Base-by-base conservation (phyloP, 257 asterid species). In the Jaltomata sinuosa region DNA sequence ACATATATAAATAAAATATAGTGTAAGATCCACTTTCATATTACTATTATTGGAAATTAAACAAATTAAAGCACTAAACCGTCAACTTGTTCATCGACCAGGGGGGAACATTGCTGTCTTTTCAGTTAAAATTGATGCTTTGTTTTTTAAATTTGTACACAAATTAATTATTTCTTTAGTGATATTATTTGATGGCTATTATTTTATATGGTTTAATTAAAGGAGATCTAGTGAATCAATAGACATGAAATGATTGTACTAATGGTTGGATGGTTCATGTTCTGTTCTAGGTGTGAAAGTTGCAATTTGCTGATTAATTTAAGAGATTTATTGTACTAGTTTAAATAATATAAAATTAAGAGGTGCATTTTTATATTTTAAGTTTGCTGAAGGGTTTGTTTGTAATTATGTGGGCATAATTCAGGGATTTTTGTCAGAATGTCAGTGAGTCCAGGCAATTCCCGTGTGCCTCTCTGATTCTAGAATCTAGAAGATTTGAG, bases 381-480 rank as follows among this genome's bases (percentile, higher is more conserved):
- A 8, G 0, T 27, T 47, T 76, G 42, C 15, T 47, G 29, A 80
- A 32, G 69, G 54, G 49, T 71, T 42, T 85, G n/a, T 8, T 55
- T 69, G 55, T 47, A 76, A 76, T 57, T 69, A 40, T 27, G 18
- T 40, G 67, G 53, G 78, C 45, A 79, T 54, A 50, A 21, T 54
- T 69, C 67, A 6, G 82, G 83, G 27, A 78, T 7, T 21, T 69
- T 81, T 68, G 32, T 54, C 83, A 81, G 81, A 82, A 50, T n/a
- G 57, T 79, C 74, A 27, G 57, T 32, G 86, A 65, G 82, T 67
- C 86, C 85, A 79, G 79, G 53, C 83, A 84, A 84, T 84, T 67
- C 68, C n/a, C 34, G 25, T 27, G 67, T 55, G 32, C 15, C 34
- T 1, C 18, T 29, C 21, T 38, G 87, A 87, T 81, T 84, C 85